A percentile compares a stretch with the other conserved stretches of the same genome.
phyloP scores from a whole-genome alignment of 208 protist genomes.

The Acanthamoeba sp. region DNA sequence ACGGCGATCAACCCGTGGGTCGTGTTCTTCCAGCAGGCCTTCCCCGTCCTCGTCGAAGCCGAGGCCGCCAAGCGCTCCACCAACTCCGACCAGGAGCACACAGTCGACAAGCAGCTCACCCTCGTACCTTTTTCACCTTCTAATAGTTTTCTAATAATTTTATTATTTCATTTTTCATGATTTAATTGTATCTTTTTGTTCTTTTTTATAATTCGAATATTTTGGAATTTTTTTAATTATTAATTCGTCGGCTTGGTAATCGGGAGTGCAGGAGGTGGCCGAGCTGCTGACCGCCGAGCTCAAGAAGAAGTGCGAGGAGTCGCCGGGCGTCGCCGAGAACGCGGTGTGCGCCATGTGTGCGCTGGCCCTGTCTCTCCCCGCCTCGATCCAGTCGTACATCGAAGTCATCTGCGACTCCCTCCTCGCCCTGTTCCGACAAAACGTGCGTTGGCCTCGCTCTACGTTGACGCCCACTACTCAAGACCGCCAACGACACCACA shows the following conservation, averaged over 20 bases:
- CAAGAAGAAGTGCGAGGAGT: constrained; percentile 59
- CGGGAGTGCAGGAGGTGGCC: constrained; percentile 56
- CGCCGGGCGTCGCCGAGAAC: constrained; percentile 58
- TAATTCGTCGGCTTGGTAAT: no score
- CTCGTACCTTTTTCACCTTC: not conserved
- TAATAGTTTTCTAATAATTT: no score
- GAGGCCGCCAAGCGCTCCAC: constrained; percentile 58
- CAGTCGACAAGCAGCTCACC: constrained; percentile 57
- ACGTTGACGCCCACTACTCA: not conserved
- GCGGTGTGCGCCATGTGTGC: constrained; percentile 24
- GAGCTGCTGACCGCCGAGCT: constrained; percentile 47
- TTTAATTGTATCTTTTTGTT: no score
- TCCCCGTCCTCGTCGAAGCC: constrained; percentile 61
- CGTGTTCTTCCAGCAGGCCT: constrained; percentile 49
- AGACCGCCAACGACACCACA: not conserved
- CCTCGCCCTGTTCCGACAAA: constrained; percentile 41
- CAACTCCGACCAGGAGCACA: constrained; percentile 31
- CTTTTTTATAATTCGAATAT: not conserved
- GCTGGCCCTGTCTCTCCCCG: constrained; percentile 8
- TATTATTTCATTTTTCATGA: no score
- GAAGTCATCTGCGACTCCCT: constrained; percentile 72
- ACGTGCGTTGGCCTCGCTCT: not conserved
- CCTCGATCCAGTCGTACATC: constrained; percentile 55
- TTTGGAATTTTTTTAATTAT: no score
- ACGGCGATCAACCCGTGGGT: constrained; percentile 60